Evolutionary conservation across 75 land plant species (phyloP).

Genomic region (Sequoia sempervirens): DNA sequence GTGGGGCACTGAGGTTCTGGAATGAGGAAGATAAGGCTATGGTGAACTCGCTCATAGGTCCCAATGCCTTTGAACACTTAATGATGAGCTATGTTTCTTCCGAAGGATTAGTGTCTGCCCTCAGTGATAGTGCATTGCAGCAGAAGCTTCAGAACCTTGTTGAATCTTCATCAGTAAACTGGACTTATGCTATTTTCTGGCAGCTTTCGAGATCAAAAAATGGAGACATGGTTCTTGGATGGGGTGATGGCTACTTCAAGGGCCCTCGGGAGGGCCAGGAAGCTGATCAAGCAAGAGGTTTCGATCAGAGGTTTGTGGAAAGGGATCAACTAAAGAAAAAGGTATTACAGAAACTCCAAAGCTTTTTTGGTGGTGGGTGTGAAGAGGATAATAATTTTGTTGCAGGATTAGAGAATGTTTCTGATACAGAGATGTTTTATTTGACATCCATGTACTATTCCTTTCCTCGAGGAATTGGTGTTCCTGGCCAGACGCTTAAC

Average conservation of each 20-base stretch:
- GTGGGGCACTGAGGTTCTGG: constrained; percentile 5
- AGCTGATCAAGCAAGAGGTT: constrained; percentile 1
- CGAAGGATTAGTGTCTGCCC: constrained; percentile 11
- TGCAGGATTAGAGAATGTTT: constrained; percentile 29
- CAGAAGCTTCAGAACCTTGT: constrained; percentile 27
- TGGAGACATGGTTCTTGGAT: constrained; percentile 34
- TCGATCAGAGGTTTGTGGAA: not conserved
- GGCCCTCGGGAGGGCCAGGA: constrained; percentile 29
- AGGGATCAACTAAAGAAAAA: constrained; percentile 38
- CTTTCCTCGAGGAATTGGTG: constrained; percentile 33
- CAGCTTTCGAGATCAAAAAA: constrained; percentile 29
- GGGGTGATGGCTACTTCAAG: constrained; percentile 49
- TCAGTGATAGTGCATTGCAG: constrained; percentile 29
- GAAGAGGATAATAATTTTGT: constrained; percentile 18
- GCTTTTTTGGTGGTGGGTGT: constrained; percentile 19
- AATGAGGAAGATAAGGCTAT: constrained; percentile 19
- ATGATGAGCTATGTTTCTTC: constrained; percentile 12
- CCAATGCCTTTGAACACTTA: constrained; percentile 17
- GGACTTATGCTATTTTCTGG: constrained; percentile 54
- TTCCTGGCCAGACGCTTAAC: constrained; percentile 38
- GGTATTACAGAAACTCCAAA: constrained; percentile 34
- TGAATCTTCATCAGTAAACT: constrained; percentile 33
- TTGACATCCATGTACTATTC: constrained; percentile 49
- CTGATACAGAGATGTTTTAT: constrained; percentile 66
- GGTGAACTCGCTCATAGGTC: constrained; percentile 35